phyloP scores from a whole-genome alignment of 225 moss, liverwort and hornwort species.

The Pleurozium schreberi region DNA sequence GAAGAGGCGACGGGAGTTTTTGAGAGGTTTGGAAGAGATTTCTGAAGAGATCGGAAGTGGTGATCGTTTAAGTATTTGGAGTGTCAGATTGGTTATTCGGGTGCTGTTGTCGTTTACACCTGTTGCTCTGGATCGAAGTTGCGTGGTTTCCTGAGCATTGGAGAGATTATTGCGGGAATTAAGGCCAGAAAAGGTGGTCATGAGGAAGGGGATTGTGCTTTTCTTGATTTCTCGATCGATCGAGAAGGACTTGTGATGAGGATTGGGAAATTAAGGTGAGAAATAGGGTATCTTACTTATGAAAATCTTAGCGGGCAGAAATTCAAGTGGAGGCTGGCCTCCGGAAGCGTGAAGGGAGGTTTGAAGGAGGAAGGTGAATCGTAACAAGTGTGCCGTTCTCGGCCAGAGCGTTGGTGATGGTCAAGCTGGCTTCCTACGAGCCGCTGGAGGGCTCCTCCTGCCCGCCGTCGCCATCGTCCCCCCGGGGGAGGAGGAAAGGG shows the following conservation, averaged over 20 bases:
- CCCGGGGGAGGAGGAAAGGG: slow-evolving; percentile 3
- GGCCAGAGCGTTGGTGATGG: neutral
- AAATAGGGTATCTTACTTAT: neutral
- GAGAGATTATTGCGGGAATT: neutral
- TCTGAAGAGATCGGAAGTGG: neutral
- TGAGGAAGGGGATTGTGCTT: neutral
- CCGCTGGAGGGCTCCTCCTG: slow-evolving; percentile 31
- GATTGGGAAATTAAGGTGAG: neutral
- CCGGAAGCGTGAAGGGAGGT: neutral
- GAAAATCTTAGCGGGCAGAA: neutral
- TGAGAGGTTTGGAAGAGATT: neutral
- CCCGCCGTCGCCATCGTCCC: slow-evolving; percentile 21
- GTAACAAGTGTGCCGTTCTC: neutral
- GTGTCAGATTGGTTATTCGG: neutral
- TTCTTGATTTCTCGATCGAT: neutral
- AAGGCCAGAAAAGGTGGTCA: neutral
- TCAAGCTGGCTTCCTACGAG: slow-evolving; percentile 36
- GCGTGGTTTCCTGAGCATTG: neutral
- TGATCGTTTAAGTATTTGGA: neutral
- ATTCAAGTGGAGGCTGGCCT: neutral
- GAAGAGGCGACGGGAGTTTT: neutral
- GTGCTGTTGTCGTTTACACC: neutral
- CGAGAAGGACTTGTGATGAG: neutral
- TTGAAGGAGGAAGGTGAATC: neutral
- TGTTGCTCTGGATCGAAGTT: neutral